phyloP scores from a whole-genome alignment of 345 rosid genomes.

The Melaleuca quinquenervia region DNA sequence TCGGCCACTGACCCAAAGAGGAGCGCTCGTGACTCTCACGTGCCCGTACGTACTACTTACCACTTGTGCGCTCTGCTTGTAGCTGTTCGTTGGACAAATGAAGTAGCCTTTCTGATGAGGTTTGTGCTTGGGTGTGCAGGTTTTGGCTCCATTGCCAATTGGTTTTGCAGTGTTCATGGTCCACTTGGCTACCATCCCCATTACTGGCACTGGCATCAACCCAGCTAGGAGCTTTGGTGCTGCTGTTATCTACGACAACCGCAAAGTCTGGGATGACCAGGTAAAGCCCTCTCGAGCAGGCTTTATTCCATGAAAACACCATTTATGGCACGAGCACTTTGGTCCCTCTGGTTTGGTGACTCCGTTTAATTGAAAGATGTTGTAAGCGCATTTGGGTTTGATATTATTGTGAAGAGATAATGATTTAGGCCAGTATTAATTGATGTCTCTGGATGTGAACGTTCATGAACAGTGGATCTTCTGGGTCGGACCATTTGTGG shows the following conservation, averaged over 20 bases:
- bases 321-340: background rate
- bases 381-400: background rate
- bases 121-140: conserved; percentile 4
- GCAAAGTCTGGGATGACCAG: conserved; percentile 51
- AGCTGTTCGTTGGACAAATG: background rate
- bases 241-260: conserved; percentile 43
- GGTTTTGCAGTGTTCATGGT: conserved; percentile 72
- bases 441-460: background rate
- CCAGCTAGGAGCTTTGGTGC: conserved; percentile 66
- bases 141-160: conserved; percentile 71
- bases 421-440: background rate
- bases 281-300: conserved; percentile 6
- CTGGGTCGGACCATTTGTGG: conserved; percentile 63
- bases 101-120: background rate
- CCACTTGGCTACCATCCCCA: conserved; percentile 63
- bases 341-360: background rate
- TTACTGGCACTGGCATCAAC: conserved; percentile 63
- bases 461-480: conserved; percentile 43
- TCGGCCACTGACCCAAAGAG: conserved; percentile 90
- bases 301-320: background rate
- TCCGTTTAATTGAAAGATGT: background rate
- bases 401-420: background rate
- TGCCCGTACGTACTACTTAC: conserved; percentile 38
- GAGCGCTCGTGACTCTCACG: conserved; percentile 78
- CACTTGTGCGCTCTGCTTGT: background rate